Conservation (phyloP, 345 rosid genomes). For the Hirschfeldia incana region DNA sequence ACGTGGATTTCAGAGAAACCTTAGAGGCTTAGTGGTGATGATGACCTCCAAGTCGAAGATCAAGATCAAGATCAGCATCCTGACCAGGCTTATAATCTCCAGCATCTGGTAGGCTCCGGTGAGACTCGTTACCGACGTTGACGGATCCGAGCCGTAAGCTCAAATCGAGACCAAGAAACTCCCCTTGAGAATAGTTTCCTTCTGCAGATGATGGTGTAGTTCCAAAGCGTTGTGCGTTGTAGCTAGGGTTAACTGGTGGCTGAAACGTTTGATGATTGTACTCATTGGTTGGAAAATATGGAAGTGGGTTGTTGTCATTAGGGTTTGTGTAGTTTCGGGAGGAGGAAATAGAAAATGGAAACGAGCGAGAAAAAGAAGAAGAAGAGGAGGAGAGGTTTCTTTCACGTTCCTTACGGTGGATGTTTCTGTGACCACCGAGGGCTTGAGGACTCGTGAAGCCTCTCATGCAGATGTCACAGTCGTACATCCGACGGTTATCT, state of each 20-base stretch:
- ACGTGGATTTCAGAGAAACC: neutral
- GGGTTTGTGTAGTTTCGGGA: slow-evolving; percentile 18
- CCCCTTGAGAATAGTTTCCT: slow-evolving; percentile 30
- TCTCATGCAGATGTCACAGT: slow-evolving; percentile 73
- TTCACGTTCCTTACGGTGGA: slow-evolving; percentile 60
- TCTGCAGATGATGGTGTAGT: slow-evolving; percentile 7
- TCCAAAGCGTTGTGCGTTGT: slow-evolving; percentile 20
- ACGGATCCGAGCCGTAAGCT: slow-evolving; percentile 51
- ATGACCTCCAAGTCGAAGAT: slow-evolving; percentile 78
- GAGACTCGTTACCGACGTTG: slow-evolving; percentile 29
- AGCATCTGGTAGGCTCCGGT: slow-evolving; percentile 12
- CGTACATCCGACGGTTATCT: slow-evolving; percentile 50
- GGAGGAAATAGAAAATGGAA: slow-evolving; percentile 12
- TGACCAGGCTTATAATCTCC: slow-evolving; percentile 31
- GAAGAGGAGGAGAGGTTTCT: slow-evolving; percentile 16
- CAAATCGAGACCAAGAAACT: slow-evolving; percentile 51
- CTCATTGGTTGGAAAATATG: slow-evolving; percentile 22
- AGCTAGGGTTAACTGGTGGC: slow-evolving; percentile 19
- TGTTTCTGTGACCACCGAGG: slow-evolving; percentile 88
- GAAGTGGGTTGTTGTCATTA: slow-evolving; percentile 7
- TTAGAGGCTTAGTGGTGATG: slow-evolving; percentile 11
- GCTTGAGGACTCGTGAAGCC: slow-evolving; percentile 94
- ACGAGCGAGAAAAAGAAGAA: slow-evolving; percentile 10
- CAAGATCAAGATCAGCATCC: slow-evolving; percentile 71
- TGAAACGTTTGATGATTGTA: slow-evolving; percentile 24